Evolutionary conservation across 768 basidiomycete genomes (phyloP).

Genomic region (Rhizopogon salebrosus): DNA sequence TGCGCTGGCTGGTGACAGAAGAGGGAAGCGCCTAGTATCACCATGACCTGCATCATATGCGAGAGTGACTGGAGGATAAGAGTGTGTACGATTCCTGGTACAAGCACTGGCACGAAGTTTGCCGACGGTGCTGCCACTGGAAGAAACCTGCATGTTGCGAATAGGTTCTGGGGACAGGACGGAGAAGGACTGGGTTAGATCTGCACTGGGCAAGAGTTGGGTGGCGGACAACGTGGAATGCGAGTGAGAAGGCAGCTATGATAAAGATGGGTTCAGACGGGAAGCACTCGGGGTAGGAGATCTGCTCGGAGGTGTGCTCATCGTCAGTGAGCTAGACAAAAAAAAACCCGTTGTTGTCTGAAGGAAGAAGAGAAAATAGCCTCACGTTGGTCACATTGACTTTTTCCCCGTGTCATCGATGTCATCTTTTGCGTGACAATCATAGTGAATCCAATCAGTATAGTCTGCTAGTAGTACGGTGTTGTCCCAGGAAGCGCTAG

Average conservation of each 20-base stretch:
- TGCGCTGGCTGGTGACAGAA: background rate
- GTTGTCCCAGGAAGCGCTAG: too few relatives aligned
- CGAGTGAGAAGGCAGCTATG: background rate
- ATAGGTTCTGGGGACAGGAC: background rate
- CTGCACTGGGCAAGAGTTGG: background rate
- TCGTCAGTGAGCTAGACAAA: background rate
- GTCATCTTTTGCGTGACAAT: too few relatives aligned
- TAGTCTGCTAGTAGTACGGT: too few relatives aligned
- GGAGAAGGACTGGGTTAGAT: background rate
- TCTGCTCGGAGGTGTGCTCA: background rate
- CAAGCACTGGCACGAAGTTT: too few relatives aligned
- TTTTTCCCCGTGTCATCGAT: too few relatives aligned
- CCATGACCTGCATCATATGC: background rate
- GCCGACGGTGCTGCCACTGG: background rate
- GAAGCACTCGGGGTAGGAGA: background rate
- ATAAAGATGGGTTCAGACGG: background rate
- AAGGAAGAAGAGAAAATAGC: background rate
- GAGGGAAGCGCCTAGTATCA: background rate
- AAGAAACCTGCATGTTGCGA: background rate
- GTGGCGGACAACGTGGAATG: background rate
- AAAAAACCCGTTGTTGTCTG: background rate
- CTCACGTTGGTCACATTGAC: background rate
- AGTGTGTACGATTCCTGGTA: background rate
- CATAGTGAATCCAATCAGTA: too few relatives aligned
- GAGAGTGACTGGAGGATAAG: background rate